phyloP scores from a whole-genome alignment of 306 rosid species.

The Phaseolus lunatus region DNA sequence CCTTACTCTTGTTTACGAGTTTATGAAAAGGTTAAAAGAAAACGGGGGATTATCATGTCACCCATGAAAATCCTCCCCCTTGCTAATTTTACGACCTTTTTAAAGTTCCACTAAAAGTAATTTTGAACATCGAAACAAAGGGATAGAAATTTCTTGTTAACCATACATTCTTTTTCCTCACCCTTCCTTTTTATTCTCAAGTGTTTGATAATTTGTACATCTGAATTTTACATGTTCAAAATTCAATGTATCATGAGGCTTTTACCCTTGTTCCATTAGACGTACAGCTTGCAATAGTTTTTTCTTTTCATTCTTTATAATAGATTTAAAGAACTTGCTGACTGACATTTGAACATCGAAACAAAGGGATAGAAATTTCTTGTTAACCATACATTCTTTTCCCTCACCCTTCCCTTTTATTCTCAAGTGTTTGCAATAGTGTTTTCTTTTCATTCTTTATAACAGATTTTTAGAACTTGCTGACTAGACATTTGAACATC shows the following conservation, averaged over 20 bases:
- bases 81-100: slow-evolving; percentile 11
- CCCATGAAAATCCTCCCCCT: neutral
- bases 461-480: too few relatives aligned
- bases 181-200: slow-evolving; percentile 13
- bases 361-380: slow-evolving; percentile 1
- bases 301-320: too few relatives aligned
- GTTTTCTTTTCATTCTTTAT: too few relatives aligned
- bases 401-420: neutral
- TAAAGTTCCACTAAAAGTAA: neutral
- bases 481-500: slow-evolving; percentile 14
- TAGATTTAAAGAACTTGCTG: too few relatives aligned
- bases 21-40: neutral
- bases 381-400: neutral
- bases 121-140: neutral
- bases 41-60: neutral
- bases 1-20: slow-evolving; percentile 2
- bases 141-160: neutral
- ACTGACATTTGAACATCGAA: slow-evolving; percentile 2
- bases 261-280: slow-evolving; percentile 1
- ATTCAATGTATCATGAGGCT: neutral
- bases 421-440: slow-evolving; percentile 31
- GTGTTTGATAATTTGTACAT: slow-evolving; percentile 7
- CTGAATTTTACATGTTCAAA: slow-evolving; percentile 27
- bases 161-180: neutral
- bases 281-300: slow-evolving; percentile 29